Conservation (phyloP, 2,329 filamentous ascomycete genomes). For the Hortaea sp. region DNA sequence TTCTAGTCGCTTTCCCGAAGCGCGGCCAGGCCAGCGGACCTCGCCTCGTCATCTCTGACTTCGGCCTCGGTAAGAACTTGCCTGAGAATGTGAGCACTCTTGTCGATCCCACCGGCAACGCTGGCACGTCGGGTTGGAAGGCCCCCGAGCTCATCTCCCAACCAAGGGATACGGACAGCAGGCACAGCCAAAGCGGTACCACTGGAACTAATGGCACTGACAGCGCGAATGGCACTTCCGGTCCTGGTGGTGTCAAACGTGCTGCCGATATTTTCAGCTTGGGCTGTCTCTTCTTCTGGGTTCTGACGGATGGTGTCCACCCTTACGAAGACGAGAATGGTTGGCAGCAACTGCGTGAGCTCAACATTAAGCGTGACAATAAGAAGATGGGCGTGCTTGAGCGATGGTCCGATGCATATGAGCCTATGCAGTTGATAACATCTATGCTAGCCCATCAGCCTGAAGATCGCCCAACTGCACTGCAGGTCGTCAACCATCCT, state of each 20-base stretch:
- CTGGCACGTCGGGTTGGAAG: conserved; percentile 92
- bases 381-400: conserved; percentile 46
- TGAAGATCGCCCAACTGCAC: conserved; percentile 58
- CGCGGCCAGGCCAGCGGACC: conserved; percentile 57
- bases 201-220: conserved; percentile 42
- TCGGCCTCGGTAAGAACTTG: conserved; percentile 93
- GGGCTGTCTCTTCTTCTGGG: conserved; percentile 96
- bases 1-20: conserved; percentile 64
- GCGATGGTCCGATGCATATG: conserved; percentile 66
- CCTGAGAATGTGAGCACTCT: conserved; percentile 92
- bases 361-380: conserved; percentile 89
- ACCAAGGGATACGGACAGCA: conserved; percentile 35
- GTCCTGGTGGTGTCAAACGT: conserved; percentile 68
- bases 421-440: conserved; percentile 76
- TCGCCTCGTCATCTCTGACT: conserved; percentile 92
- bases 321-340: conserved; percentile 90
- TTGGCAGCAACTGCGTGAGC: conserved; percentile 75
- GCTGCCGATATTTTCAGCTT: conserved; percentile 97
- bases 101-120: conserved; percentile 85
- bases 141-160: conserved; percentile 79
- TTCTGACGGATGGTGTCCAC: conserved; percentile 84
- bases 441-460: conserved; percentile 66
- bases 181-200: conserved; percentile 34
- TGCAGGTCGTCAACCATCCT: conserved; percentile 77
- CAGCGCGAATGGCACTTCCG: conserved; percentile 39